Evolutionary conservation across 805 yeast species (phyloP), one percentile per base, ranked within the genome.

Genomic region (Cephaloascus albidus): DNA sequence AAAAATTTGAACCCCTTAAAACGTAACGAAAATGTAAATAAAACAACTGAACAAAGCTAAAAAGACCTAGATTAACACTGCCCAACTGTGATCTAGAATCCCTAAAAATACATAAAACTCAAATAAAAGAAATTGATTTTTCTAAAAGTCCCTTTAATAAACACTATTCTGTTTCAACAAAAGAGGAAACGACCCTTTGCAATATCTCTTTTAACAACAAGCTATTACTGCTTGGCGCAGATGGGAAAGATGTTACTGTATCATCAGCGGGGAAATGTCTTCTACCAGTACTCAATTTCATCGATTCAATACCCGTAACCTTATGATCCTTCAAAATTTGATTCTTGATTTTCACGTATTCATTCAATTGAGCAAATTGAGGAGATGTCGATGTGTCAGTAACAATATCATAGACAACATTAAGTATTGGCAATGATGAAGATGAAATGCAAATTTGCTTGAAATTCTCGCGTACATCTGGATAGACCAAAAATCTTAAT

Each of bases 401-500:
- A 4, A 38, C 38, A 3, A 43, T 39, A 10, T 41, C 41, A 14
- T 40, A 37, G 4, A 40, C 41, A 15, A 39, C 18, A 5, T 17
- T 33, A 42, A 44, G 36, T 10, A 43, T 23, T n/a, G 33, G 14
- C n/a, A 36, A 19, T 16, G 43, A 41, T 4, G 19, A 27, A 10
- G 42, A 35, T 10, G 23, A 15, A n/a, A 26, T 36, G 6, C 40
- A 34, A 12, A 46, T 23, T 4, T 19, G 18, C 8, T 45, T 39
- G 3, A 44, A 26, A 5, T 37, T 20, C 5, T 19, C 20, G 20
- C 39, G 38, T 12, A 41, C 34, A 18, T 37, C 37, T 4, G 45
- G 39, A 33, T 44, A 46, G 2, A 46, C 27, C 36, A 46, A 14
- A 47, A 47, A 46, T 14, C 38, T 52, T 51, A 36, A 49, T 43